Conservation (phyloP, 2,329 filamentous ascomycete genomes). For the Pseudocercospora musae region DNA sequence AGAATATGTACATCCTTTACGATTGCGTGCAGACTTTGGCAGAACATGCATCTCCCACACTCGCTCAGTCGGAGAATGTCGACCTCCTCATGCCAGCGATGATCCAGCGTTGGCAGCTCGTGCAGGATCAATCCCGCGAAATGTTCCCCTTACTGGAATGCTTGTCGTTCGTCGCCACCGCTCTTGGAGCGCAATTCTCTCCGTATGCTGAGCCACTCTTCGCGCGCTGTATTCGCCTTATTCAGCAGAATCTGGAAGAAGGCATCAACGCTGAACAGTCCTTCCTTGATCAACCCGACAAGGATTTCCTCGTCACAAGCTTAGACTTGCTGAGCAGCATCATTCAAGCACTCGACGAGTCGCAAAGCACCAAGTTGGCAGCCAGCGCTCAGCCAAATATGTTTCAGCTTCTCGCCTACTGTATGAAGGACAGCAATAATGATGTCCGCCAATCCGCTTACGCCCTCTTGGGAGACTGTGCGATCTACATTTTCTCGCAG, state of each 20-base stretch:
- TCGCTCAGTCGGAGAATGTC: conserved; percentile 78
- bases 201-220: conserved; percentile 86
- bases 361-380: conserved; percentile 74
- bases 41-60: conserved; percentile 77
- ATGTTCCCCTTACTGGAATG: conserved; percentile 95
- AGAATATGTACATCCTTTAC: conserved; percentile 98
- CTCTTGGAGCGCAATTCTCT: conserved; percentile 76
- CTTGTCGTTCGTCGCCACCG: conserved; percentile 86
- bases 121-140: conserved; percentile 85
- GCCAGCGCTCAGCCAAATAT: conserved; percentile 73
- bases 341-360: conserved; percentile 77
- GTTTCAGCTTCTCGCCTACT: conserved; percentile 86
- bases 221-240: conserved; percentile 80
- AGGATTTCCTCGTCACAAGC: conserved; percentile 95
- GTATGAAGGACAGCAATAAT: conserved; percentile 86
- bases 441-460: conserved; percentile 96
- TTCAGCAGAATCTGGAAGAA: conserved; percentile 86
- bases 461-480: conserved; percentile 88
- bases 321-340: conserved; percentile 90
- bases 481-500: conserved; percentile 84
- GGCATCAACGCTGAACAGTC: conserved; percentile 68
- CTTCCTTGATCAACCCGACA: conserved; percentile 75
- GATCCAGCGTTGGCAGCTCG: conserved; percentile 80
- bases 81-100: conserved; percentile 88
- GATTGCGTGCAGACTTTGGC: conserved; percentile 97